Conservation (phyloP, 2,329 filamentous ascomycete genomes). For the Paecilomyces variotii region DNA sequence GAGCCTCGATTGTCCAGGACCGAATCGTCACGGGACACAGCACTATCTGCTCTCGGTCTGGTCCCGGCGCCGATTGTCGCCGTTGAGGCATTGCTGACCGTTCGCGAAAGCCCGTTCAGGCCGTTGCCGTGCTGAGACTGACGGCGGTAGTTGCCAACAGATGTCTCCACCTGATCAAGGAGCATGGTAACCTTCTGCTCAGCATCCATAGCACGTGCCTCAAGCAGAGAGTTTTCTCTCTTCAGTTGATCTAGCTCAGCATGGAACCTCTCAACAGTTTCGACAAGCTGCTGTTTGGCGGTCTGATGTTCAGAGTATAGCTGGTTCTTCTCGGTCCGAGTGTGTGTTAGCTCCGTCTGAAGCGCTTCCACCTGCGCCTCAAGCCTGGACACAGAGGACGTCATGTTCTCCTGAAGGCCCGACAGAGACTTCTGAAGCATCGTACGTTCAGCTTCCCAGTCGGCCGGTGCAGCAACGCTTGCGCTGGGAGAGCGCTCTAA, state of each 20-base stretch:
- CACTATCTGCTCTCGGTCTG: constrained; percentile 33
- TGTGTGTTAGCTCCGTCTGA: constrained; percentile 58
- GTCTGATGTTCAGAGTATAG: constrained; percentile 51
- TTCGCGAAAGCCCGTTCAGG: constrained; percentile 38
- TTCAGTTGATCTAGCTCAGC: constrained; percentile 73
- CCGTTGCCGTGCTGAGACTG: constrained; percentile 47
- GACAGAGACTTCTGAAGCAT: constrained; percentile 61
- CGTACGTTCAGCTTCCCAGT: constrained; percentile 69
- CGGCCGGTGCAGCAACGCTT: constrained; percentile 41
- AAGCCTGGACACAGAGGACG: constrained; percentile 56
- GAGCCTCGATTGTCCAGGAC: constrained; percentile 51
- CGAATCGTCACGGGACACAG: constrained; percentile 34
- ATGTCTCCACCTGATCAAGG: constrained; percentile 87
- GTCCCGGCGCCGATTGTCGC: constrained; percentile 30
- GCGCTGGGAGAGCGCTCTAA: constrained; percentile 30
- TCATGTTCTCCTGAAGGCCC: constrained; percentile 60
- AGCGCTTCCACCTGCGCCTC: constrained; percentile 64
- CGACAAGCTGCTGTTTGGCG: constrained; percentile 49
- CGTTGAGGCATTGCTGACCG: constrained; percentile 48
- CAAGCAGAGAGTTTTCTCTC: constrained; percentile 70
- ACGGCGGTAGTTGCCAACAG: constrained; percentile 88
- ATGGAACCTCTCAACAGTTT: constrained; percentile 47
- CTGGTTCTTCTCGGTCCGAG: constrained; percentile 61
- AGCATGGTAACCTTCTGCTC: constrained; percentile 89
- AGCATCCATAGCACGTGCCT: constrained; percentile 77